Evolutionary conservation across 2,329 filamentous ascomycete genomes (phyloP).

Genomic region (Coniella lustricola): DNA sequence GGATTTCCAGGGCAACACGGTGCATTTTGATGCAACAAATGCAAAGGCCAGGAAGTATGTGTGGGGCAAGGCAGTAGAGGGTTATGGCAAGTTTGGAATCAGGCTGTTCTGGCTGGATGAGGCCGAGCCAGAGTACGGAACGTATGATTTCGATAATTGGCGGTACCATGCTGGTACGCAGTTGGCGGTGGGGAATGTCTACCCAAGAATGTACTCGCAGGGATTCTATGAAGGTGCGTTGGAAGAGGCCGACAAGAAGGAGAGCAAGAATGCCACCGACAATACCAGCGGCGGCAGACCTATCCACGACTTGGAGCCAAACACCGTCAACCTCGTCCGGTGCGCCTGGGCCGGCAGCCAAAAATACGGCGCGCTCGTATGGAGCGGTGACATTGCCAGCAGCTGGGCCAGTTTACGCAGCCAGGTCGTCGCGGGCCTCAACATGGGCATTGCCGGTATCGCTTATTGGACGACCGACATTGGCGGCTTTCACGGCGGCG

Average conservation of each 20-base stretch:
- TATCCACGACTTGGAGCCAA: conserved; percentile 18
- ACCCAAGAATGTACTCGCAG: conserved; percentile 49
- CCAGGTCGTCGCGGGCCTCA: conserved; percentile 56
- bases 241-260: conserved; percentile 26
- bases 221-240: conserved; percentile 54
- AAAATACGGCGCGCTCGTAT: conserved; percentile 57
- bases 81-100: conserved; percentile 58
- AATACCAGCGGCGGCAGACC: conserved; percentile 1
- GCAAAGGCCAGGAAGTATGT: conserved; percentile 50
- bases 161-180: conserved; percentile 51
- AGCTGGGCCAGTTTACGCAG: conserved; percentile 54
- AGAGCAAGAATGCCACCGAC: conserved; percentile 15
- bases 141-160: conserved; percentile 62
- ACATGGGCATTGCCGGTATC: conserved; percentile 58
- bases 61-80: conserved; percentile 51
- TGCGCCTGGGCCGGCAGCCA: conserved; percentile 50
- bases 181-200: conserved; percentile 49
- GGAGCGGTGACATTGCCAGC: conserved; percentile 60
- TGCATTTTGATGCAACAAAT: conserved; percentile 59
- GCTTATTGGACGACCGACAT: conserved; percentile 68
- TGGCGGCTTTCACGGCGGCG: conserved; percentile 61
- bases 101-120: conserved; percentile 63
- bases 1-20: conserved; percentile 51
- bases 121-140: conserved; percentile 58
- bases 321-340: conserved; percentile 49